Evolutionary conservation across 495 filamentous ascomycete species (phyloP).

Genomic region (Hypoxylon fragiforme): DNA sequence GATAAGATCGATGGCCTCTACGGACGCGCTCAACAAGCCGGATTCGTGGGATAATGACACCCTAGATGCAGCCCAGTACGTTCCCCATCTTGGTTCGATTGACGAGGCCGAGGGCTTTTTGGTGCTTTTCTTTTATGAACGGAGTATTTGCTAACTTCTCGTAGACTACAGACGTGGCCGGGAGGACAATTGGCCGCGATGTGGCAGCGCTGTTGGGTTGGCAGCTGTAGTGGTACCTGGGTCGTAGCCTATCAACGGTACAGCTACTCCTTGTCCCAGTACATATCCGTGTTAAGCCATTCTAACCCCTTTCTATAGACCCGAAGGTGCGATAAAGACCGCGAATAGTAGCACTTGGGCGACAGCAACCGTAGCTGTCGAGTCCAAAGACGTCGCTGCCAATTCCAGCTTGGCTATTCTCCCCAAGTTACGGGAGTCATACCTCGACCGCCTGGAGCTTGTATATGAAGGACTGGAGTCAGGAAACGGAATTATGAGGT

Average conservation of each 20-base stretch:
- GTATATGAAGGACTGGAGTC: constrained; percentile 19
- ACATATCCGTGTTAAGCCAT: too few relatives aligned
- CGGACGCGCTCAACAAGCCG: constrained; percentile 24
- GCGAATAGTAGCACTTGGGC: constrained; percentile 27
- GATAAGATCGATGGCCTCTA: constrained; percentile 21
- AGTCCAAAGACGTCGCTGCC: constrained; percentile 18
- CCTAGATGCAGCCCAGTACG: neutral
- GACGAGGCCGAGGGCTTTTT: too few relatives aligned
- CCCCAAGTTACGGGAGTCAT: constrained; percentile 14
- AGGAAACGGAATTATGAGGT: constrained; percentile 20
- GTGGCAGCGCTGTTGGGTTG: constrained; percentile 24
- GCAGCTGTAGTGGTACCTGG: constrained; percentile 17
- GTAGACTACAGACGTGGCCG: constrained; percentile 23
- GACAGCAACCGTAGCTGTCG: constrained; percentile 21
- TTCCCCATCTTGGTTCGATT: too few relatives aligned
- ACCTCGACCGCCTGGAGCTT: constrained; percentile 21
- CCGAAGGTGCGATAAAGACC: constrained; percentile 27
- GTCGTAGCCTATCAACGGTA: constrained; percentile 26
- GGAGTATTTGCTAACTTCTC: neutral
- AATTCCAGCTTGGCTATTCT: constrained; percentile 29
- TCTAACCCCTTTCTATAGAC: neutral
- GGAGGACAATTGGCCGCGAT: constrained; percentile 24
- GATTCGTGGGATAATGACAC: constrained; percentile 30
- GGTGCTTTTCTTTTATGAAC: too few relatives aligned
- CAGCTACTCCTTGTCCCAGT: too few relatives aligned